Evolutionary conservation across 2,329 filamentous ascomycete species (phyloP).

Genomic region (Diaporthe sp.): DNA sequence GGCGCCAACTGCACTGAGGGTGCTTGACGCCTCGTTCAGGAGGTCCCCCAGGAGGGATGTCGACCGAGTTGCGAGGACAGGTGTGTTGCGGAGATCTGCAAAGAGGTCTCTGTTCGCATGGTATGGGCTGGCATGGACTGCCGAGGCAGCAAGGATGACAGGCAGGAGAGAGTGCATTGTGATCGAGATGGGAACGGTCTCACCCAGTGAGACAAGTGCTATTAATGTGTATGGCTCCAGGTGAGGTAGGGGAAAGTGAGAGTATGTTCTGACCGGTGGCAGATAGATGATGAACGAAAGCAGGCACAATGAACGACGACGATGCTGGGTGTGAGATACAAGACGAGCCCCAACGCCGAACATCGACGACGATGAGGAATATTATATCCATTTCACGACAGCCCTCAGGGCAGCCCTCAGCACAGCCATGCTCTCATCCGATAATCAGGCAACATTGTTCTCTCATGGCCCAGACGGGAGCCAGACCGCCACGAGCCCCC

Average conservation of each 20-base stretch:
- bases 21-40: constrained; percentile 17
- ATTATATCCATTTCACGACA: constrained; percentile 18
- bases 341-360: neutral
- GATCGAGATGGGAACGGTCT: neutral
- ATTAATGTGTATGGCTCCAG: neutral
- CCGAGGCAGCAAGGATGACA: neutral
- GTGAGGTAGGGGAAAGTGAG: neutral
- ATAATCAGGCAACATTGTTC: constrained; percentile 8
- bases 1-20: constrained; percentile 14
- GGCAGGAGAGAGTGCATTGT: constrained; percentile 18
- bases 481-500: constrained; percentile 27
- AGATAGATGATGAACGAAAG: neutral
- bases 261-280: neutral
- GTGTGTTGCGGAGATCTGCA: constrained; percentile 14
- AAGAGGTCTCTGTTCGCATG: constrained; percentile 10
- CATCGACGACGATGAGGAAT: neutral
- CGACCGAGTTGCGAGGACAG: constrained; percentile 14
- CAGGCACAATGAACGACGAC: constrained; percentile 5
- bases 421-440: constrained; percentile 2
- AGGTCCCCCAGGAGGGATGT: constrained; percentile 33
- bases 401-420: neutral
- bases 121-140: constrained; percentile 1
- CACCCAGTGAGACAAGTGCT: neutral
- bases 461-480: constrained; percentile 2
- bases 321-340: neutral